Evolutionary conservation across 352 stramenopile species (phyloP), one percentile per base, ranked within the genome.

Genomic region (Phytophthora colocasiae): DNA sequence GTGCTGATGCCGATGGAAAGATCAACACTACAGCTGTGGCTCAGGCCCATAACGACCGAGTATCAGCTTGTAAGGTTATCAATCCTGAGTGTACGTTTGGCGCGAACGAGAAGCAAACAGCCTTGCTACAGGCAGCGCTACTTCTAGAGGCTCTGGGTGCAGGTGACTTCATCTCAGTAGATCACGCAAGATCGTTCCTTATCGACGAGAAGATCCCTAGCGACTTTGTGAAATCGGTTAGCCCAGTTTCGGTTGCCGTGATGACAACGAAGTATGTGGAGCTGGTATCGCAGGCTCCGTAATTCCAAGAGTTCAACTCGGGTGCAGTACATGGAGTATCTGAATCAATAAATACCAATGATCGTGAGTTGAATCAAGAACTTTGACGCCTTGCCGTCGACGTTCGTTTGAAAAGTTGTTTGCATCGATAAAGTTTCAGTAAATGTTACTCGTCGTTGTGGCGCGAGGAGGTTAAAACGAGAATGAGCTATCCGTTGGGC

Each of bases 141-240:
- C 60, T 82, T 12, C 60, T 79, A 15, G 19, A 77, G 40, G 59
- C 51, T 12, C 24, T 81, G 9, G 57, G 64, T 22, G 45, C 62
- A 52, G 63, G 60, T 19, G 45, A 54, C 17, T 48, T 43, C 14
- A 71, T 78, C 24, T 62, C 65, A 27, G 46, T 69, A 6, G 59
- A 69, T 6, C 63, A 69, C 29, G 69, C 56, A 14, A 49, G 48
- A 19, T 62, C 60, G 34, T 83, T 83, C 45, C 44, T 83, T 3
- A 39, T 80, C 22, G 57, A 79, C 7, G 72, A 83, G 36, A 66
- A 54, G 44, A 77, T 83, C 57, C 75, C 71, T 0, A 38, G 36
- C 26, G 63, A 71, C 56, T 66, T 49, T 29, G 49, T 48, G 5
- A 68, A 73, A 51, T 32, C 56, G 3, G 24, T 31, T 9, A 6